Percentiles rank a stretch among this genome's conserved stretches.
These are phyloP conservation scores for Nicotiana benthamiana DNA, from an alignment of 257 asterid species.

Conservation along the genomic window DNA sequence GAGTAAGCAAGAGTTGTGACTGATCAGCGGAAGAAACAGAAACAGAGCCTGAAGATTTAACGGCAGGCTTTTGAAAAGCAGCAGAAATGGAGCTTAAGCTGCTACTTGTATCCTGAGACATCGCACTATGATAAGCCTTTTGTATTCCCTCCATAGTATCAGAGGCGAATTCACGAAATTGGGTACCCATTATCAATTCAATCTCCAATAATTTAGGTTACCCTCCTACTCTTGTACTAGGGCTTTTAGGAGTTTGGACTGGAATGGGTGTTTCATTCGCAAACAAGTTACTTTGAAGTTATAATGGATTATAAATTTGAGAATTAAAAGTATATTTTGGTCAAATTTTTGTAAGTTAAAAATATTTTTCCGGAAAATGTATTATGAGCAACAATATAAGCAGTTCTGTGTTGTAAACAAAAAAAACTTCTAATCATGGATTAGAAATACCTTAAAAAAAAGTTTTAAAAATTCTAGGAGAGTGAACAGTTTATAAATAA, in stretches of 20 bases:
- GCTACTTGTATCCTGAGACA: conserved; percentile 38
- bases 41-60: conserved; percentile 23
- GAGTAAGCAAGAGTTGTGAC: conserved; percentile 37
- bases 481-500: no score
- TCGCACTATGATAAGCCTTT: conserved; percentile 35
- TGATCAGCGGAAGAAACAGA: conserved; percentile 30
- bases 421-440: no score
- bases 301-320: no score
- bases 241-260: not conserved
- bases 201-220: not conserved
- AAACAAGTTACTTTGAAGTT: no score
- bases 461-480: no score
- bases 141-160: conserved; percentile 52
- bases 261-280: no score
- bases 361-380: no score
- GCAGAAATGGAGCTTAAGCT: conserved; percentile 33
- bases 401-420: no score
- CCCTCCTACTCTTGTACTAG: not conserved
- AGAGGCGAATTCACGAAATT: not conserved
- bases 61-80: conserved; percentile 38
- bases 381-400: no score
- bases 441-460: no score
- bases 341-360: no score
- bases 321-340: no score
- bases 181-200: not conserved